phyloP scores from a whole-genome alignment of 2,329 filamentous ascomycete genomes.

The Acrodontium crateriforme region DNA sequence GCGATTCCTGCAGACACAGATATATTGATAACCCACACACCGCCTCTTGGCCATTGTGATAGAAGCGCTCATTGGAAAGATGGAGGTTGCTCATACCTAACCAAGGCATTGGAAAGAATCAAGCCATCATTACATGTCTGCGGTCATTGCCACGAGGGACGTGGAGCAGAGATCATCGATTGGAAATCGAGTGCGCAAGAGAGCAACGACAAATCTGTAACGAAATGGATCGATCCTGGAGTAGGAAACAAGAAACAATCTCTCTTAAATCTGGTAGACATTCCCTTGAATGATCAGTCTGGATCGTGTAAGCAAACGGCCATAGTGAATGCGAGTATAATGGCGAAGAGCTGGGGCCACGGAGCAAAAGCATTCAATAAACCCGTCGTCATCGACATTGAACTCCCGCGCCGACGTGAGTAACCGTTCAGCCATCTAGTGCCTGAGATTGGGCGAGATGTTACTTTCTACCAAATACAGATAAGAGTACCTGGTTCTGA shows the following conservation, averaged over 20 bases:
- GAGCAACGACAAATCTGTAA: constrained; percentile 32
- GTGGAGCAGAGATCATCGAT: constrained; percentile 47
- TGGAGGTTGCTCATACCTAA: constrained; percentile 48
- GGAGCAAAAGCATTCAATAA: constrained; percentile 54
- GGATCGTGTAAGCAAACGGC: too few species aligned
- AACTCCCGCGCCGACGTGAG: too few species aligned
- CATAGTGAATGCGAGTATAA: constrained; percentile 65
- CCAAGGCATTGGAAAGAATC: constrained; percentile 43
- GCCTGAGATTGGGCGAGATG: too few species aligned
- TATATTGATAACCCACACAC: constrained; percentile 58
- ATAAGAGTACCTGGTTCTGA: too few species aligned
- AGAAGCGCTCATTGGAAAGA: constrained; percentile 22
- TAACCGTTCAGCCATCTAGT: too few species aligned
- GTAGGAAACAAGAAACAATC: constrained; percentile 46
- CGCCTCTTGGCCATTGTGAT: constrained; percentile 48
- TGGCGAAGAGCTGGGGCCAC: constrained; percentile 45
- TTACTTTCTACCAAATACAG: too few species aligned
- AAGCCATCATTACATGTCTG: constrained; percentile 53
- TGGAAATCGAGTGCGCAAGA: constrained; percentile 42
- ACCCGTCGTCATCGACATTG: constrained; percentile 70
- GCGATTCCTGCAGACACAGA: constrained; percentile 48
- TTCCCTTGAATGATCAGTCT: too few species aligned
- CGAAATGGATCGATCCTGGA: constrained; percentile 47
- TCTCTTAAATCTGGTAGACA: constrained; percentile 48
- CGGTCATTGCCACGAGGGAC: constrained; percentile 57